Percentiles rank a stretch among this genome's conserved stretches.
Evolutionary conservation across 345 rosid genomes (phyloP).

Genomic region (Acer yangbiense): DNA sequence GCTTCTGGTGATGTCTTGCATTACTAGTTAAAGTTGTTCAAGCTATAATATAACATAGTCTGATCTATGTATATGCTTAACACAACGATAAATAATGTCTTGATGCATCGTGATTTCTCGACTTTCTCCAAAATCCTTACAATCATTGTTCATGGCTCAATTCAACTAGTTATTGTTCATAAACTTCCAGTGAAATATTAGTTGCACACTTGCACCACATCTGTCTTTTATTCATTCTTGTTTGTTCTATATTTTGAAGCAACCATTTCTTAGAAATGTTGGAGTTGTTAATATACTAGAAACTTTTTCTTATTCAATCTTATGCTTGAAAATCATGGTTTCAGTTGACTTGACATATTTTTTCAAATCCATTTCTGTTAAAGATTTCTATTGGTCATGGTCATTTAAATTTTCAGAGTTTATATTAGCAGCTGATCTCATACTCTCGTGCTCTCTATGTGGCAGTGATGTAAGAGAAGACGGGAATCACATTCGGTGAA

Average conservation of each 20-base stretch:
- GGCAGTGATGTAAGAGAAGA: constrained; percentile 9
- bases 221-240: background rate
- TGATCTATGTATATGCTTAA: background rate
- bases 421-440: background rate
- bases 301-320: background rate
- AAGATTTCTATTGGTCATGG: background rate
- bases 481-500: background rate
- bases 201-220: background rate
- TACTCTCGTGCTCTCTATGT: background rate
- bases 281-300: background rate
- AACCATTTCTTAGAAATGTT: background rate
- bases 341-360: background rate
- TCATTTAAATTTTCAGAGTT: background rate
- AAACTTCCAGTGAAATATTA: background rate
- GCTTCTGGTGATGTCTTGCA: background rate
- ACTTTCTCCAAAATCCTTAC: background rate
- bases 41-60: background rate
- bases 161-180: background rate
- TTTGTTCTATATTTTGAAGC: background rate
- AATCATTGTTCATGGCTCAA: background rate
- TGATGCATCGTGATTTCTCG: background rate
- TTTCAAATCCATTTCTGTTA: background rate
- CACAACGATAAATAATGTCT: background rate
- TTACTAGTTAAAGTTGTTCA: background rate
- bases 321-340: background rate